Conservation (phyloP, 1,139 yeast genomes). For the Suhomyces yuchorum region DNA sequence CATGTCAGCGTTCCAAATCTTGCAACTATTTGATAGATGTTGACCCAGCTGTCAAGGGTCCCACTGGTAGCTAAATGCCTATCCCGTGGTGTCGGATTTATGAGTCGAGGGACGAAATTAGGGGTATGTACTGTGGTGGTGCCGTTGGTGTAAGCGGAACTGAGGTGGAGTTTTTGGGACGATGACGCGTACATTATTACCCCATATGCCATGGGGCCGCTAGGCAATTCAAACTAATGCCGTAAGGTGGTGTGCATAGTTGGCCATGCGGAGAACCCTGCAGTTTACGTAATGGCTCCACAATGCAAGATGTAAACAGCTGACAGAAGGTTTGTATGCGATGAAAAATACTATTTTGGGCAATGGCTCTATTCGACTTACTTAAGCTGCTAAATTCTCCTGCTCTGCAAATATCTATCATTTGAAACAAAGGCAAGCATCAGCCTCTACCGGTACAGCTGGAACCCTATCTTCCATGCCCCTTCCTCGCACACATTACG, state of each 20-base stretch:
- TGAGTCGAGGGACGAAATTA: neutral
- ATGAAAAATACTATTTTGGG: neutral
- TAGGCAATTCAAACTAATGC: constrained; percentile 5
- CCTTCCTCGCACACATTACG: neutral
- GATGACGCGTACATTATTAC: neutral
- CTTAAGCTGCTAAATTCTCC: neutral
- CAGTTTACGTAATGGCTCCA: neutral
- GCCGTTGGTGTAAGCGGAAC: neutral
- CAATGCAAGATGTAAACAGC: neutral
- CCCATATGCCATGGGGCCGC: neutral
- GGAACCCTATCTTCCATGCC: neutral
- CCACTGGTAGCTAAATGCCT: too few relatives aligned
- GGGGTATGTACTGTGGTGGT: neutral
- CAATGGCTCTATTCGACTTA: neutral
- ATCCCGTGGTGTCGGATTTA: neutral
- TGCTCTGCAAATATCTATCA: neutral
- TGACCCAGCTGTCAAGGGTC: too few relatives aligned
- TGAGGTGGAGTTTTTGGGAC: neutral
- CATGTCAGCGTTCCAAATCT: neutral
- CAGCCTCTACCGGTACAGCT: neutral
- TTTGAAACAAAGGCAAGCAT: neutral
- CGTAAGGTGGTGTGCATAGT: constrained; percentile 13
- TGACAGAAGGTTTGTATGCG: neutral
- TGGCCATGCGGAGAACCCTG: constrained; percentile 2
- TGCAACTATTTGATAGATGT: neutral